A percentile compares a stretch with the other conserved stretches of the same genome.
These are phyloP conservation scores for Saccharomycopsis sp. DNA, from an alignment of 805 yeast species.

Conservation along the genomic window DNA sequence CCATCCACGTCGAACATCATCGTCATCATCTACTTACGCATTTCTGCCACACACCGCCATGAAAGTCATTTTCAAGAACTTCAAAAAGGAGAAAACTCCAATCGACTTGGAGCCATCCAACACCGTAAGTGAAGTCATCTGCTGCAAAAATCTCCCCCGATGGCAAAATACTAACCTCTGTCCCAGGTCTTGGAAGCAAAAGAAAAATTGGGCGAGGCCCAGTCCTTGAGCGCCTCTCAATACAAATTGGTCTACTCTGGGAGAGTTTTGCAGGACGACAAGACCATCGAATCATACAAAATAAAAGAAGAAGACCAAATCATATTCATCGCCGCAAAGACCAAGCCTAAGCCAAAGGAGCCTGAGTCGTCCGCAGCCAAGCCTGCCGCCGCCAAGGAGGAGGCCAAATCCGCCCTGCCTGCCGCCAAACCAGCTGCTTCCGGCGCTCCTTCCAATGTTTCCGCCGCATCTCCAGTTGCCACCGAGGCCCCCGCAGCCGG, in stretches of 20 bases:
- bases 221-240: slow-evolving; percentile 62
- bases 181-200: slow-evolving; percentile 56
- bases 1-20: no score
- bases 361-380: slow-evolving; percentile 22
- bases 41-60: slow-evolving; percentile 30
- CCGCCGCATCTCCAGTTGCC: slow-evolving; percentile 24
- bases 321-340: slow-evolving; percentile 79
- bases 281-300: slow-evolving; percentile 62
- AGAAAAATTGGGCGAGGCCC: slow-evolving; percentile 59
- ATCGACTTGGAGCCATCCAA: slow-evolving; percentile 67
- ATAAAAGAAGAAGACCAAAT: slow-evolving; percentile 81
- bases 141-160: not conserved
- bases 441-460: slow-evolving; percentile 24
- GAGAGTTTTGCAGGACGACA: slow-evolving; percentile 80
- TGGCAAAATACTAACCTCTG: slow-evolving; percentile 17
- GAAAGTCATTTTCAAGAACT: slow-evolving; percentile 83
- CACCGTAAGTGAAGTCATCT: slow-evolving; percentile 40
- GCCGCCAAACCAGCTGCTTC: slow-evolving; percentile 24
- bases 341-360: slow-evolving; percentile 1
- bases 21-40: no score
- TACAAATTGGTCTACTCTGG: slow-evolving; percentile 91
- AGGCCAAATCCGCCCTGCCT: slow-evolving; percentile 23
- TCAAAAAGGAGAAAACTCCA: slow-evolving; percentile 83
- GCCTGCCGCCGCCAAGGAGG: slow-evolving; percentile 24
- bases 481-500: slow-evolving; percentile 19